phyloP scores from a whole-genome alignment of 345 rosid genomes.

The Limnanthes douglasii region DNA sequence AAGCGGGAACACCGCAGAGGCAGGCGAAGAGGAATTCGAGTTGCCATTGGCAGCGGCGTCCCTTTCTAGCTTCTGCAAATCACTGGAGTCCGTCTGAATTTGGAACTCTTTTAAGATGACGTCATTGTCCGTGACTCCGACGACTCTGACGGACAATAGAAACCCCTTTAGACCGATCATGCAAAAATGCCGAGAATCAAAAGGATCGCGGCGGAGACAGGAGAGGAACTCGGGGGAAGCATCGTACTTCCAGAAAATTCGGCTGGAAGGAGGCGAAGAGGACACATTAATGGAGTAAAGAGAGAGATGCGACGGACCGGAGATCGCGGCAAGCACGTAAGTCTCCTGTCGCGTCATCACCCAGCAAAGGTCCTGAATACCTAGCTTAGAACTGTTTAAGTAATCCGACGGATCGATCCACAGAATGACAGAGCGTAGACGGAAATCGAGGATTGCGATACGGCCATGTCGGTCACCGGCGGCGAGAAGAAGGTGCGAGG shows the following conservation, averaged over 20 bases:
- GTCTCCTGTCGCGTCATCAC: slow-evolving; percentile 33
- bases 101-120: slow-evolving; percentile 42
- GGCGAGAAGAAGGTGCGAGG: slow-evolving; percentile 68
- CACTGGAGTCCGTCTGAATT: slow-evolving; percentile 49
- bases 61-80: slow-evolving; percentile 51
- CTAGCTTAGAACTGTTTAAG: slow-evolving; percentile 31
- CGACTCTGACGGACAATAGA: slow-evolving; percentile 49
- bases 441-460: slow-evolving; percentile 64
- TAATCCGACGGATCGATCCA: slow-evolving; percentile 47
- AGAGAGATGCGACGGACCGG: slow-evolving; percentile 60
- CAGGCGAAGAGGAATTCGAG: slow-evolving; percentile 36
- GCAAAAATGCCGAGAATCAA: slow-evolving; percentile 76
- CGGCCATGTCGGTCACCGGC: slow-evolving; percentile 97
- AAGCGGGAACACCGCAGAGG: slow-evolving; percentile 57
- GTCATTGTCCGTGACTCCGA: slow-evolving; percentile 56
- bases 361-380: slow-evolving; percentile 91
- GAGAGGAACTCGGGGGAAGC: slow-evolving; percentile 67
- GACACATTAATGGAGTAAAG: slow-evolving; percentile 24
- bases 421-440: slow-evolving; percentile 42
- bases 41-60: slow-evolving; percentile 24
- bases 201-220: slow-evolving; percentile 78
- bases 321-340: slow-evolving; percentile 47
- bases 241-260: slow-evolving; percentile 69
- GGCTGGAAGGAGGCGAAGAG: slow-evolving; percentile 8
- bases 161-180: slow-evolving; percentile 65